Base-by-base conservation (phyloP, 2,329 filamentous ascomycete species). In the Neonectria hederae region DNA sequence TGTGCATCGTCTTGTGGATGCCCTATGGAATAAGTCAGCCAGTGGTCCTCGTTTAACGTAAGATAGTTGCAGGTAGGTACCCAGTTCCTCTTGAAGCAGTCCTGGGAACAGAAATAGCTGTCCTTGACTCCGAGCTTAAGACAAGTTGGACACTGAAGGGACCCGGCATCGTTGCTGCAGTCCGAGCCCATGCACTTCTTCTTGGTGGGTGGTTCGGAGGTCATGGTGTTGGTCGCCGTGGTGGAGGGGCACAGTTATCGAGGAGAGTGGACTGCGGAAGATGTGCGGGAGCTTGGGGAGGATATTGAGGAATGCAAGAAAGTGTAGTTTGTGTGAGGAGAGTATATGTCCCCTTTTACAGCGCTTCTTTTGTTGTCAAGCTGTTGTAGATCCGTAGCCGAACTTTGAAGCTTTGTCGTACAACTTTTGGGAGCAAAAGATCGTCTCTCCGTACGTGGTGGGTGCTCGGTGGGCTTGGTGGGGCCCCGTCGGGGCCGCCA, bases 31-130 rank as follows among this genome's bases (percentile, higher is more conserved):
- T 40, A 38, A 48, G 60, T 72, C 52, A 71, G 59, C 22, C 56
- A 19, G 13, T 11, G 35, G 49, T 30, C 30, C 71, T 73, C 64
- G 72, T 70, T 42, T 24, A 30, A 30, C 17, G 45, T 49, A 32
- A 17, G 30, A 54, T 10, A 10, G 7, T 46, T 46, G 26, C 38
- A 38, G 43, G 46, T 72, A 72, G 88, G 74, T 89, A 98, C 96
- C 96, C 96, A 99, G 84, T 94, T 99, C 80, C 90, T 91, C 86
- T 97, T 98, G 83, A 99, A 99, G 84, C 96, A 99, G 74, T 98
- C 96, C 80, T 99, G 96, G 28, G 94, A 94, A 84, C 96, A 99
- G 83, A 98, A 99, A 82, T 90, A 97, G 83, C 93, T 97, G 76
- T 96, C 93, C 77, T 94, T 89, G 74, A 90, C 90, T 58, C 91